Base-by-base conservation (phyloP, 345 rosid species). In the Microcos paniculata region DNA sequence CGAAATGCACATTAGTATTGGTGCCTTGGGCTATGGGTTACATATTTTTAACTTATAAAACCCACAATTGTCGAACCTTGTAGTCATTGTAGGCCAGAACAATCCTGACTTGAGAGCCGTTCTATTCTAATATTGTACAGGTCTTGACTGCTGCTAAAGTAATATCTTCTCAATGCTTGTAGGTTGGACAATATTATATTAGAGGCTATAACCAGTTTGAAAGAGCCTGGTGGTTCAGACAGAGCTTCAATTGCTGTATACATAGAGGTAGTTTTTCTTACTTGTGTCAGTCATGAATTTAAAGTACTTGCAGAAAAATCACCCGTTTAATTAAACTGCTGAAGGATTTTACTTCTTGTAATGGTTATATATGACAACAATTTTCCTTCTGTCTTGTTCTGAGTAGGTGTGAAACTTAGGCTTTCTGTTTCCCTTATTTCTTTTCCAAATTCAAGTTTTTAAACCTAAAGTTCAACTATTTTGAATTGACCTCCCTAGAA, bases 161-260 rank as follows among this genome's bases (percentile, higher is more conserved):
- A n/a, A 71, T 12, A 31, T 62, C 26, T 62, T 81, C 38, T 81
- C 52, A 2, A 53, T 82, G 57, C 31, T 80, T 84, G 85, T 80
- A 92, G 98, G 88, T 80, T 92, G 94, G 97, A 91, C 64, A 88
- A 82, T 78, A 84, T 92, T 64, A 90, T 94, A 70, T 72, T 90
- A 69, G 98, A 94, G 75, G 97, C 97, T 49, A 88, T 94, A 62
- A 78, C 90, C 11, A 82, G 85, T 80, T 84, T 94, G 98, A 92
- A 85, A 86, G 97, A 91, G 78, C 85, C 88, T 35, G 82, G 86
- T 68, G 97, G 97, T 82, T 92, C 95, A 75, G 98, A 94, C 76
- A 84, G 89, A 81, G 87, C 90, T 77, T 85, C 97, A 13, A 92
- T 94, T 82, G 85, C 92, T 46, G 19, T 75, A 78, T 92, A 87